These are phyloP conservation scores for Clavulina sp. DNA, from an alignment of 768 basidiomycete species.

Conservation along the genomic window DNA sequence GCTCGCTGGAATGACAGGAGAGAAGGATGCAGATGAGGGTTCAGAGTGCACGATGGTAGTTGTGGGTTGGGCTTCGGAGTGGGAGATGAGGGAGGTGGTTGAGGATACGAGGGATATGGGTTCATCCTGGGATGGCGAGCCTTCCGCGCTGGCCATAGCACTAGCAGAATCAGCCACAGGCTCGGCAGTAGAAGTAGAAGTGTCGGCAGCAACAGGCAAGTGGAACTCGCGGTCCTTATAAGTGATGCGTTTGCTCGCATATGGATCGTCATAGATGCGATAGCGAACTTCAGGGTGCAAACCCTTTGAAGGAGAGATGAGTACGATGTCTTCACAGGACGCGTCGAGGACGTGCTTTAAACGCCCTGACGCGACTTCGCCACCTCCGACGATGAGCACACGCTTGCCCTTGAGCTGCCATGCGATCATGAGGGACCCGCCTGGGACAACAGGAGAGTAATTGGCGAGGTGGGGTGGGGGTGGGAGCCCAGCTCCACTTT, in stretches of 20 bases:
- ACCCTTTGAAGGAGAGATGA: conserved; percentile 55
- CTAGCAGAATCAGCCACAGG: too few species aligned
- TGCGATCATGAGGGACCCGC: conserved; percentile 74
- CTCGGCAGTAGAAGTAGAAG: conserved; percentile 12
- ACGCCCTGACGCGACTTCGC: conserved; percentile 77
- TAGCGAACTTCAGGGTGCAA: conserved; percentile 31
- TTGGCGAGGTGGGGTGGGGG: background rate
- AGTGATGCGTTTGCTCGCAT: conserved; percentile 43
- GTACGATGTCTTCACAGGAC: conserved; percentile 56
- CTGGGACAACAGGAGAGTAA: conserved; percentile 14
- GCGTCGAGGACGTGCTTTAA: conserved; percentile 71
- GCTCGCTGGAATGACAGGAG: background rate
- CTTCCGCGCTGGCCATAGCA: too few species aligned
- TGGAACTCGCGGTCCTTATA: conserved; percentile 52
- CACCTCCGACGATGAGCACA: conserved; percentile 88
- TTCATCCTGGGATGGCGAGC: too few species aligned
- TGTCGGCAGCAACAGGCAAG: conserved; percentile 14
- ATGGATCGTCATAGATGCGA: conserved; percentile 19
- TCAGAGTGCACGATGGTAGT: too few species aligned
- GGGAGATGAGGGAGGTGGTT: too few species aligned
- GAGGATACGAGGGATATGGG: too few species aligned
- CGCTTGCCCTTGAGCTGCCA: conserved; percentile 77
- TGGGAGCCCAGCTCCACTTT: too few species aligned
- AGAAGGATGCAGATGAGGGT: background rate
- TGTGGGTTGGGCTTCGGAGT: too few species aligned